These are phyloP conservation scores for Anthoceros angustus DNA, from an alignment of 225 moss, liverwort and hornwort species.

Conservation along the genomic window DNA sequence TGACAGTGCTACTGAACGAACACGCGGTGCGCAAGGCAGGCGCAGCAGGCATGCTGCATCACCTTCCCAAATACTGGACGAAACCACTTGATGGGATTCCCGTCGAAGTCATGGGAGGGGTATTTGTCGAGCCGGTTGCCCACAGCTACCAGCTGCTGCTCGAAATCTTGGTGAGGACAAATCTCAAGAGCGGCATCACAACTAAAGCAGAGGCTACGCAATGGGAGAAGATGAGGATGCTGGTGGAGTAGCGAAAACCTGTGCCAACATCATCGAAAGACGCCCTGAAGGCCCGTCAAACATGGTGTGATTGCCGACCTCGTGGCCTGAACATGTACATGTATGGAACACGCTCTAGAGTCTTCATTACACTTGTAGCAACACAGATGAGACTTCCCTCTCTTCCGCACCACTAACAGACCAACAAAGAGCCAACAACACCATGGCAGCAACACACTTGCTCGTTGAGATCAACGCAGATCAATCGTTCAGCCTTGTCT, in stretches of 20 bases:
- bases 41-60: too few species aligned
- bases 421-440: too few species aligned
- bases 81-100: conserved; percentile 38
- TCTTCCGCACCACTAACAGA: too few species aligned
- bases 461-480: too few species aligned
- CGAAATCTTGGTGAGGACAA: conserved; percentile 14
- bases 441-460: too few species aligned
- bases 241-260: background rate
- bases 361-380: background rate
- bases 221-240: too few species aligned
- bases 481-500: conserved; percentile 22
- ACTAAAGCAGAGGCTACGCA: background rate
- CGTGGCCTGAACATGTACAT: conserved; percentile 34
- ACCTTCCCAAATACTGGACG: conserved; percentile 25
- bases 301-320: conserved; percentile 62
- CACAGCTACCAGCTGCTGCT: conserved; percentile 22
- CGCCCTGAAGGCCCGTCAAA: conserved; percentile 38
- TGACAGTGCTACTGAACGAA: too few species aligned
- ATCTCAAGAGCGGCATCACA: conserved; percentile 12
- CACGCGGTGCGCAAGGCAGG: too few species aligned
- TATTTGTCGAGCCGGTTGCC: conserved; percentile 19
- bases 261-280: conserved; percentile 29
- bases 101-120: conserved; percentile 23
- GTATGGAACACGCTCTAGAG: background rate
- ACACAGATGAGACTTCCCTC: too few species aligned